These are phyloP conservation scores for Fusarium succisae DNA, from an alignment of 2,329 filamentous ascomycete species.

Conservation along the genomic window DNA sequence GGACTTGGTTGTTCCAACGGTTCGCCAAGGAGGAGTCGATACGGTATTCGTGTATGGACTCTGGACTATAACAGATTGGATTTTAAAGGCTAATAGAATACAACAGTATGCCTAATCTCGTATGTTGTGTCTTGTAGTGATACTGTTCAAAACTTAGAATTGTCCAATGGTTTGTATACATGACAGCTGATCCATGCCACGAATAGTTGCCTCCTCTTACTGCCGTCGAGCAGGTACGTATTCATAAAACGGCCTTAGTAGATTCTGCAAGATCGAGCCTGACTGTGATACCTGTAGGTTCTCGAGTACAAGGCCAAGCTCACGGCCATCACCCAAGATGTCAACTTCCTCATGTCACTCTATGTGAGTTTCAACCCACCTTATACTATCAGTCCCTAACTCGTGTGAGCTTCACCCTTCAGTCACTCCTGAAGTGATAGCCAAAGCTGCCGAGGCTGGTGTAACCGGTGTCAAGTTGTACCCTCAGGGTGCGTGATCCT, in stretches of 20 bases:
- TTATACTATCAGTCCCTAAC: background rate
- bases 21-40: conserved; percentile 71
- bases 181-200: background rate
- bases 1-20: conserved; percentile 61
- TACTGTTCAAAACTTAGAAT: background rate
- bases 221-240: conserved; percentile 30
- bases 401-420: conserved; percentile 61
- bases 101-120: conserved; percentile 67
- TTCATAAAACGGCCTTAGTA: background rate
- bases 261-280: background rate
- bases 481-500: conserved; percentile 53
- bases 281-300: conserved; percentile 52
- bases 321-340: conserved; percentile 66
- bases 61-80: conserved; percentile 15
- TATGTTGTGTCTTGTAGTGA: conserved; percentile 42
- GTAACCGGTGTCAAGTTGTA: conserved; percentile 79
- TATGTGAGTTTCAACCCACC: conserved; percentile 54
- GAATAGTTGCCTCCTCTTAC: conserved; percentile 32
- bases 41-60: conserved; percentile 62
- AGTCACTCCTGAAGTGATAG: conserved; percentile 75
- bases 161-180: background rate
- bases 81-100: conserved; percentile 30
- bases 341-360: conserved; percentile 79
- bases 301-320: conserved; percentile 73
- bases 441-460: conserved; percentile 76